Conservation (phyloP, 495 filamentous ascomycete species). For the Penicillium desertorum region DNA sequence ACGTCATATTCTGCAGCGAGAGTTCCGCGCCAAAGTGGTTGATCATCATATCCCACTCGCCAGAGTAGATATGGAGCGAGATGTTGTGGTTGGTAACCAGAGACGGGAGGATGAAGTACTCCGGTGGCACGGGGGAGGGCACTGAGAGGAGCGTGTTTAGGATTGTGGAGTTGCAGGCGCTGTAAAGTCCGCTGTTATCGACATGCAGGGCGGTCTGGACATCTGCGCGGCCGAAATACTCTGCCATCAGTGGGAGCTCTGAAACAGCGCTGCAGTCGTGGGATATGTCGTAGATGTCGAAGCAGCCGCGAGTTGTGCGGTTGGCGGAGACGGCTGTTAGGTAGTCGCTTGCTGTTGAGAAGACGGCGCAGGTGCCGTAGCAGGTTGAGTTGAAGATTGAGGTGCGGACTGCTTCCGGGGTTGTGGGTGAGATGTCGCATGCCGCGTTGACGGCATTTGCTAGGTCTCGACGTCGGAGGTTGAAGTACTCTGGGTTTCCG, state of each 20-base stretch:
- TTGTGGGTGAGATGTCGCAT: slow-evolving; percentile 29
- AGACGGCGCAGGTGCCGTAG: slow-evolving; percentile 41
- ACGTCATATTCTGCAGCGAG: slow-evolving; percentile 46
- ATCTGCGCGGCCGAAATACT: slow-evolving; percentile 38
- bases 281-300: slow-evolving; percentile 40
- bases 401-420: slow-evolving; percentile 23
- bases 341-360: slow-evolving; percentile 38
- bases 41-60: slow-evolving; percentile 43
- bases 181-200: slow-evolving; percentile 22
- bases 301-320: slow-evolving; percentile 22
- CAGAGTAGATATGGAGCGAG: slow-evolving; percentile 40
- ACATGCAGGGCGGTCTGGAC: slow-evolving; percentile 41
- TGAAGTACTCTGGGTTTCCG: slow-evolving; percentile 37
- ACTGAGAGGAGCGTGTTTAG: slow-evolving; percentile 24
- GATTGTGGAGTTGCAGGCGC: slow-evolving; percentile 35
- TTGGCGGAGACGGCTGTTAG: slow-evolving; percentile 19
- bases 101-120: slow-evolving; percentile 35
- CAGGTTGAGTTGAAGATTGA: slow-evolving; percentile 42
- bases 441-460: slow-evolving; percentile 15
- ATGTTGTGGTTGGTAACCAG: slow-evolving; percentile 37
- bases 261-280: slow-evolving; percentile 34
- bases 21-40: slow-evolving; percentile 43
- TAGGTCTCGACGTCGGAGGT: slow-evolving; percentile 25
- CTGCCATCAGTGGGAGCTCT: slow-evolving; percentile 22
- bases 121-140: slow-evolving; percentile 24